Evolutionary conservation across 768 basidiomycete species (phyloP), one percentile per base, ranked within the genome.

Genomic region (Tulasnella sp.): DNA sequence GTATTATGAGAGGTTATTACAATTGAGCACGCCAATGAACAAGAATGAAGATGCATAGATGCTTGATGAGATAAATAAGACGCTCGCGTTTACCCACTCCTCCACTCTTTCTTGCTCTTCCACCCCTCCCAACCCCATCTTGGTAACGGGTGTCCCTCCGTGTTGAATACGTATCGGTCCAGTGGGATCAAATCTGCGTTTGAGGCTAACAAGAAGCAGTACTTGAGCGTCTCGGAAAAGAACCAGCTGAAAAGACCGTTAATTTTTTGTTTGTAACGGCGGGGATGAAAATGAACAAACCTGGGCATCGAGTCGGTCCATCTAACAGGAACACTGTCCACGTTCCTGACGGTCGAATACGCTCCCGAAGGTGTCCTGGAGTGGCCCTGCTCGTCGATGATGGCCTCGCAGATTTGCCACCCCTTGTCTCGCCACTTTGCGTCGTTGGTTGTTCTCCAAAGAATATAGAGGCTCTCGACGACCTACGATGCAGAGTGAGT

Each of bases 401-500:
- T 88, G 7, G 92, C 89, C 80, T 91, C 85, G 82, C 93, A 94
- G 52, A 94, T 89, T 42, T 83, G 84, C 92, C 93, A 93, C 1
- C 92, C 93, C 75, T 90, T 88, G 71, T 90, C 87, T 80, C 93
- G 88, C 93, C 94, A 94, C 79, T 87, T 88, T 38, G 83, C 83
- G 81, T 94, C 88, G 0, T 91, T 89, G 1, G 93, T 94, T 9
- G 89, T 88, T 68, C 89, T 89, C 91, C 92, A 94, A 76, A 94
- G 84, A 19, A 94, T 82, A 83, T 91, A 94, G 76, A 94, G 84
- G 18, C 91, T 92, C 83, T 94, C 93, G 5, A 94, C 82, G 7
- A 93, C 90, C 93, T 94, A 82, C n/a, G 68, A 14, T 24, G 38
- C 21, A 46, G 19, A 42, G 40, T 72, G 18, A 76, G 44, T 38